Evolutionary conservation across 108 stramenopile species (phyloP).

Genomic region (Cyclostephanos invisitatus): DNA sequence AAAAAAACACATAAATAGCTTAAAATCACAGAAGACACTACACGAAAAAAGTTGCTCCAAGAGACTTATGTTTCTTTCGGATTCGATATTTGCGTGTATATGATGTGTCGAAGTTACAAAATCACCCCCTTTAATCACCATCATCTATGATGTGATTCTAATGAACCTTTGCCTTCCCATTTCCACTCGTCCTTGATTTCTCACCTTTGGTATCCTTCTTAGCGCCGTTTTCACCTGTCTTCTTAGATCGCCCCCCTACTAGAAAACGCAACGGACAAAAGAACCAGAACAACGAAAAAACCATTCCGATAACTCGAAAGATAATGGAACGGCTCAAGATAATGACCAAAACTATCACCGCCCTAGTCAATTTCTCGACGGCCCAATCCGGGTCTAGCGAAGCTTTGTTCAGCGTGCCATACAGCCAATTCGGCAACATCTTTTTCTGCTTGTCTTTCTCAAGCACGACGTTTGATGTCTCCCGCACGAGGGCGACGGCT

Average conservation of each 20-base stretch:
- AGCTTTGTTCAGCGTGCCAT: constrained; percentile 4
- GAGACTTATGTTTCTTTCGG: no score
- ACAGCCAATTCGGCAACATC: constrained; percentile 30
- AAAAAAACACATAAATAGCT: no score
- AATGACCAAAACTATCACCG: constrained; percentile 25
- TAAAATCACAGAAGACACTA: no score
- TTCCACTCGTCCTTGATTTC: constrained; percentile 10
- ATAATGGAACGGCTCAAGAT: constrained; percentile 33
- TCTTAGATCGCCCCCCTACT: constrained; percentile 6
- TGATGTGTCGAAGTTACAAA: no score
- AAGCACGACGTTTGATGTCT: constrained; percentile 15
- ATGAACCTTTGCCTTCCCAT: not conserved
- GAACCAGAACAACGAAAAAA: constrained; percentile 45
- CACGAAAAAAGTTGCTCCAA: no score
- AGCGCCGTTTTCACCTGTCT: constrained; percentile 10
- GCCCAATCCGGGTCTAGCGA: constrained; percentile 29
- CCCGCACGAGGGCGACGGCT: constrained; percentile 24
- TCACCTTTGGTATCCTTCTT: not conserved
- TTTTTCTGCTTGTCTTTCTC: constrained; percentile 17
- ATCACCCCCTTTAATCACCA: no score
- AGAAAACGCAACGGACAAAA: constrained; percentile 49
- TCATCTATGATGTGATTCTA: not conserved
- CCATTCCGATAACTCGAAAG: constrained; percentile 16
- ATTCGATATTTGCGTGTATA: no score
- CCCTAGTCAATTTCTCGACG: constrained; percentile 25